A percentile compares a stretch with the other conserved stretches of the same genome.
These are phyloP conservation scores for Marchantia polymorpha DNA, from an alignment of 225 moss, liverwort and hornwort species.

Conservation along the genomic window DNA sequence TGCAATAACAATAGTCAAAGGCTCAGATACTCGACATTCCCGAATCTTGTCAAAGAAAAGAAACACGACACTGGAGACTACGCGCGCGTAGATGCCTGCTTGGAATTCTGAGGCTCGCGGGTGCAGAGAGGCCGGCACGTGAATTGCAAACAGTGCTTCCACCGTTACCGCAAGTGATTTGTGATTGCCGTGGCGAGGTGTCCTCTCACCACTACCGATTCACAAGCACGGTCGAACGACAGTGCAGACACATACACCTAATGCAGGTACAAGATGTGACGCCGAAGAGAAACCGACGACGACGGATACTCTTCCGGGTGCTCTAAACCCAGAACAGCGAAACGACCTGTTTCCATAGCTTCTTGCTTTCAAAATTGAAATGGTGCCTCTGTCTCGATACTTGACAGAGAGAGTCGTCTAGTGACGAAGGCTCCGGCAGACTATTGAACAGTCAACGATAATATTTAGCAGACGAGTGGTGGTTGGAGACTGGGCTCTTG, in stretches of 20 bases:
- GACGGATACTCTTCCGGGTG: background rate
- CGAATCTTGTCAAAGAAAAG: background rate
- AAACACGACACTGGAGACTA: background rate
- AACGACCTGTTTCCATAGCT: background rate
- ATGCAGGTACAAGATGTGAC: background rate
- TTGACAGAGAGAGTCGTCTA: background rate
- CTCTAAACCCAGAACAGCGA: background rate
- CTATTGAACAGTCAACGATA: background rate
- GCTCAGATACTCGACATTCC: conserved; percentile 15
- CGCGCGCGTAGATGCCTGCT: background rate
- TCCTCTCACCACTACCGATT: background rate
- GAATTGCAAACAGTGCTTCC: background rate
- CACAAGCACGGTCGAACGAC: background rate
- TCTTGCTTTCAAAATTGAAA: background rate
- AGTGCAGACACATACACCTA: background rate
- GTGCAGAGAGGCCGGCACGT: background rate
- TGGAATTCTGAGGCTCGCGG: conserved; percentile 2
- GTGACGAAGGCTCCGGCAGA: background rate
- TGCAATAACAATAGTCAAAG: conserved; percentile 30
- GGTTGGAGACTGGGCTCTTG: background rate
- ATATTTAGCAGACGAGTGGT: no score
- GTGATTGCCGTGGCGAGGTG: background rate
- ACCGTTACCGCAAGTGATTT: background rate
- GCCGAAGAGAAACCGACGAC: background rate
- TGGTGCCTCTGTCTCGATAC: background rate